phyloP scores from a whole-genome alignment of 2,329 filamentous ascomycete genomes.

The Ampelomyces quisqualis region DNA sequence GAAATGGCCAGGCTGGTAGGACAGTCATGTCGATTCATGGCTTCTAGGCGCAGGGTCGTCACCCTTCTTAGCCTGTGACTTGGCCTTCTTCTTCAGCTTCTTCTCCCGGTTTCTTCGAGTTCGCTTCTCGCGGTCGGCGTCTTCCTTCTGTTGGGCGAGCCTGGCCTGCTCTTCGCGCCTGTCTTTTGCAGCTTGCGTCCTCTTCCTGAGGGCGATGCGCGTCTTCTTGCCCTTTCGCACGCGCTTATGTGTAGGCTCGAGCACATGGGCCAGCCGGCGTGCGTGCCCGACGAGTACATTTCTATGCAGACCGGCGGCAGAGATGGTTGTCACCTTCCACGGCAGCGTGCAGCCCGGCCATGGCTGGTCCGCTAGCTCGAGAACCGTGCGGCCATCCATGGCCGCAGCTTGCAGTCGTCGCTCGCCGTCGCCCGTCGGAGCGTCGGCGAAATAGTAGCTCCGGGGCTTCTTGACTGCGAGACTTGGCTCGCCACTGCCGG shows the following conservation, averaged over 20 bases:
- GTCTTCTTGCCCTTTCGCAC: slow-evolving; percentile 40
- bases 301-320: slow-evolving; percentile 33
- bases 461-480: slow-evolving; percentile 33
- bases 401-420: slow-evolving; percentile 28
- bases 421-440: slow-evolving; percentile 24
- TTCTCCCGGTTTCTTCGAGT: slow-evolving; percentile 42
- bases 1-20: neutral
- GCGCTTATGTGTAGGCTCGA: slow-evolving; percentile 28
- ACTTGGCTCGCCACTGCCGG: slow-evolving; percentile 25
- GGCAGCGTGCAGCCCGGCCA: slow-evolving; percentile 41
- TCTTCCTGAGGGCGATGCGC: slow-evolving; percentile 38
- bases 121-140: slow-evolving; percentile 39
- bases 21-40: neutral
- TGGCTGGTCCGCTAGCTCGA: slow-evolving; percentile 30
- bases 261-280: slow-evolving; percentile 17
- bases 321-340: slow-evolving; percentile 39
- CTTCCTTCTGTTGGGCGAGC: slow-evolving; percentile 35
- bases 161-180: slow-evolving; percentile 29
- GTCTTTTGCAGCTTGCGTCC: slow-evolving; percentile 26
- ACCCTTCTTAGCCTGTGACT: slow-evolving; percentile 37
- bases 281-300: slow-evolving; percentile 35
- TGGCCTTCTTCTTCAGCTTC: slow-evolving; percentile 42
- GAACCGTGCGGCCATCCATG: slow-evolving; percentile 30
- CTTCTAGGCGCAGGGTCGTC: too few species aligned
- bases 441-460: slow-evolving; percentile 40